Evolutionary conservation across 352 stramenopile species (phyloP).

Genomic region (Aphanomyces invadans): DNA sequence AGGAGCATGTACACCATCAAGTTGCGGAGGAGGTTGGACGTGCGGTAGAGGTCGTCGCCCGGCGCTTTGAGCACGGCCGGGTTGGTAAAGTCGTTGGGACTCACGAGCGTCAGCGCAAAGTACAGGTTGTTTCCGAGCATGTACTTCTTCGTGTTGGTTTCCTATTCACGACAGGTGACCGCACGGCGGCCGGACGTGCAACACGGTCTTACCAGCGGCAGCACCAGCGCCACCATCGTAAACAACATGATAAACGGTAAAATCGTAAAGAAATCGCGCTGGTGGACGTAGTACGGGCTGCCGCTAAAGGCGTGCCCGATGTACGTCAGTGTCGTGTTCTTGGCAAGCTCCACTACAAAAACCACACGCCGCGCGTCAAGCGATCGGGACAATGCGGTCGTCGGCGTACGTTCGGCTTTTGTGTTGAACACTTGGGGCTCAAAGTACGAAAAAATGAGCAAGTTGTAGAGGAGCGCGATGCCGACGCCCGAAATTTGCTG

Average conservation of each 20-base stretch:
- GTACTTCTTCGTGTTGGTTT: slow-evolving; percentile 84
- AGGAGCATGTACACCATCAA: slow-evolving; percentile 71
- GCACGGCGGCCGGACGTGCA: too few relatives aligned
- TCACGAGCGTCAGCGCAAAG: slow-evolving; percentile 71
- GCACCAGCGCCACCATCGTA: slow-evolving; percentile 48
- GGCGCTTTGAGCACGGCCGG: slow-evolving; percentile 39
- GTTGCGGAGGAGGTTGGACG: slow-evolving; percentile 61
- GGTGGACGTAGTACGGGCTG: slow-evolving; percentile 60
- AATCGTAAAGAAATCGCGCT: slow-evolving; percentile 61
- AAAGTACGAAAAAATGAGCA: slow-evolving; percentile 48
- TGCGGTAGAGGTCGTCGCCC: slow-evolving; percentile 43
- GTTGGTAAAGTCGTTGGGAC: slow-evolving; percentile 40
- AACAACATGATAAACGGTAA: slow-evolving; percentile 72
- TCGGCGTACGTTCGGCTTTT: slow-evolving; percentile 8
- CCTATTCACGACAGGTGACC: slow-evolving; percentile 20
- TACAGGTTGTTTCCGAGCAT: slow-evolving; percentile 75
- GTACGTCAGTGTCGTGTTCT: slow-evolving; percentile 16
- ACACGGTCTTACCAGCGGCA: slow-evolving; percentile 33
- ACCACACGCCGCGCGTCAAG: slow-evolving; percentile 10
- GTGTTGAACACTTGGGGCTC: slow-evolving; percentile 38
- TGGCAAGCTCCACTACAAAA: slow-evolving; percentile 26
- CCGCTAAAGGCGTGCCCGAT: slow-evolving; percentile 57
- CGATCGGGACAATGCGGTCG: slow-evolving; percentile 22
- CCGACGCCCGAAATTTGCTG: slow-evolving; percentile 72
- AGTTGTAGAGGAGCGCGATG: slow-evolving; percentile 73